These are phyloP conservation scores for Mycena albidolilacea DNA, from an alignment of 768 basidiomycete genomes.

Conservation along the genomic window DNA sequence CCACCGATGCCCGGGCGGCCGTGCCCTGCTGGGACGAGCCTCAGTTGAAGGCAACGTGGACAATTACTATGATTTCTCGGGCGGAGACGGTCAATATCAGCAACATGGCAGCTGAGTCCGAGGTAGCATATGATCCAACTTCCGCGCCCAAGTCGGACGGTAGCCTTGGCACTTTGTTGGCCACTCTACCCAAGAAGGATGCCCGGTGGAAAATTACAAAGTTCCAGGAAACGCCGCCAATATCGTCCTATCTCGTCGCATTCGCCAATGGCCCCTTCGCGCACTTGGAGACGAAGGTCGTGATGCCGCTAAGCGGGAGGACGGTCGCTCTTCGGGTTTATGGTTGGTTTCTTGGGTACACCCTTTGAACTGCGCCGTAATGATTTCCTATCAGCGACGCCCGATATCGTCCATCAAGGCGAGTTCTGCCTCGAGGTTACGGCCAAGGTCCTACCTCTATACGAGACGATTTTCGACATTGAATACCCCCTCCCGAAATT, in stretches of 20 bases:
- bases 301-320: slow-evolving; percentile 85
- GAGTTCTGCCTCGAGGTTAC: slow-evolving; percentile 92
- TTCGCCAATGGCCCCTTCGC: slow-evolving; percentile 88
- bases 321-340: slow-evolving; percentile 89
- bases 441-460: slow-evolving; percentile 83
- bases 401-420: slow-evolving; percentile 86
- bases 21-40: slow-evolving; percentile 71
- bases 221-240: slow-evolving; percentile 86
- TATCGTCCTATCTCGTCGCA: slow-evolving; percentile 93
- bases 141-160: slow-evolving; percentile 40
- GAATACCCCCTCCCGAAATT: slow-evolving; percentile 74
- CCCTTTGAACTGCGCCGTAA: neutral
- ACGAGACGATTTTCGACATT: slow-evolving; percentile 48
- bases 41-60: slow-evolving; percentile 82
- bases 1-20: slow-evolving; percentile 86
- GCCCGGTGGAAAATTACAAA: slow-evolving; percentile 83
- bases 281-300: slow-evolving; percentile 80
- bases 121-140: slow-evolving; percentile 60
- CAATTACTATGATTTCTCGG: slow-evolving; percentile 84
- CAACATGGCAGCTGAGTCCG: slow-evolving; percentile 86
- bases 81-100: slow-evolving; percentile 81
- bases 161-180: slow-evolving; percentile 3
- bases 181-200: slow-evolving; percentile 45
- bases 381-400: slow-evolving; percentile 68
- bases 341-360: slow-evolving; percentile 37